Evolutionary conservation across 352 stramenopile species (phyloP).

Genomic region (Phytophthora colocasiae): DNA sequence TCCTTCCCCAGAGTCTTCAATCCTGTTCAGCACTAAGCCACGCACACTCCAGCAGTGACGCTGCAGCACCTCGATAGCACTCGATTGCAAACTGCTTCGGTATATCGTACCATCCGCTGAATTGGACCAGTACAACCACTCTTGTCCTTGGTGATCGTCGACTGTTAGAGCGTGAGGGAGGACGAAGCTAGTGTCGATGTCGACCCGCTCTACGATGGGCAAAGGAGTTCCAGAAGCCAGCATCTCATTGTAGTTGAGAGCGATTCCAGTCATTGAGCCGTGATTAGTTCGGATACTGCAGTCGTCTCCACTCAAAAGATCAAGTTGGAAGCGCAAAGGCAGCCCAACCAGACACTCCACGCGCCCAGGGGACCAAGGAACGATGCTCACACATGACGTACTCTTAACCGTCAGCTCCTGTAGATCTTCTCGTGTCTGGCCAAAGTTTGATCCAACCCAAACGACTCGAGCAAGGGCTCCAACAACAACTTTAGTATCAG

Average conservation of each 20-base stretch:
- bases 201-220: slow-evolving; percentile 60
- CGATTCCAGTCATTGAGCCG: slow-evolving; percentile 56
- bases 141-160: slow-evolving; percentile 33
- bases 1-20: background rate
- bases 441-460: slow-evolving; percentile 72
- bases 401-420: slow-evolving; percentile 50
- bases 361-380: slow-evolving; percentile 40
- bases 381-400: slow-evolving; percentile 51
- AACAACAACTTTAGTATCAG: slow-evolving; percentile 35
- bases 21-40: slow-evolving; percentile 40
- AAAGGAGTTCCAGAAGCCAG: slow-evolving; percentile 47
- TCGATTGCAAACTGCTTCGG: slow-evolving; percentile 55
- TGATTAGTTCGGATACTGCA: slow-evolving; percentile 60
- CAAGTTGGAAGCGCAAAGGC: slow-evolving; percentile 32
- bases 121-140: slow-evolving; percentile 81
- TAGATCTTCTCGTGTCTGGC: slow-evolving; percentile 32
- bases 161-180: slow-evolving; percentile 59
- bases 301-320: slow-evolving; percentile 41
- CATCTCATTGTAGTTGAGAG: slow-evolving; percentile 61
- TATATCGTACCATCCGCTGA: slow-evolving; percentile 71
- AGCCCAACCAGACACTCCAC: slow-evolving; percentile 72
- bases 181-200: slow-evolving; percentile 44
- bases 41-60: slow-evolving; percentile 58
- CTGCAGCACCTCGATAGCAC: slow-evolving; percentile 51
- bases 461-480: slow-evolving; percentile 51